Conservation (phyloP, 78 protist species). For the Speleostelium caveatum region DNA sequence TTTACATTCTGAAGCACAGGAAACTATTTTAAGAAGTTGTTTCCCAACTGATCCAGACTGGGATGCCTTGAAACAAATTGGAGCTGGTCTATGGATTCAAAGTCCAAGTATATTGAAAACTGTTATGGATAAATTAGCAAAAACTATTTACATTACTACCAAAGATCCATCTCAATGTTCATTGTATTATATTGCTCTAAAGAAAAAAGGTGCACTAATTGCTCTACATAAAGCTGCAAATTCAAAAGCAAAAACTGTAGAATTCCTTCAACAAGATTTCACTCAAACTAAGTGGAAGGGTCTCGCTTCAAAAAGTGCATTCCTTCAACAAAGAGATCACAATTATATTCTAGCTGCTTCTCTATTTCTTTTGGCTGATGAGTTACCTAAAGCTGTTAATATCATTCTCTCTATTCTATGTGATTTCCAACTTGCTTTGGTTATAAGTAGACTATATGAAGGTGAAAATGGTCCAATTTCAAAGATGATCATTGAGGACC, state of each 20-base stretch:
- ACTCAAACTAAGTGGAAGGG: conserved; percentile 53
- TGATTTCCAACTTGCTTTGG: conserved; percentile 73
- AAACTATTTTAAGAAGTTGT: conserved; percentile 37
- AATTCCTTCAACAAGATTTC: conserved; percentile 68
- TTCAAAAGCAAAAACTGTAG: conserved; percentile 36
- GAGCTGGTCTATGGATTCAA: conserved; percentile 79
- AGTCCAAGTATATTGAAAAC: conserved; percentile 28
- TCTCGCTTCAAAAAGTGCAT: conserved; percentile 69
- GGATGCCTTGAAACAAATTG: conserved; percentile 37
- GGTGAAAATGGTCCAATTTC: conserved; percentile 68
- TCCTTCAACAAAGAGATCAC: conserved; percentile 38
- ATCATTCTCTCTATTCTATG: conserved; percentile 31
- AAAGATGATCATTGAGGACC: conserved; percentile 53
- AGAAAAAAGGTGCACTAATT: conserved; percentile 59
- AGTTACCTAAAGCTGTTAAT: conserved; percentile 58
- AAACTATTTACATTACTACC: conserved; percentile 17
- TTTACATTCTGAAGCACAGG: conserved; percentile 59
- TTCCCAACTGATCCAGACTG: conserved; percentile 61
- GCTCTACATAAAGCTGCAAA: conserved; percentile 43
- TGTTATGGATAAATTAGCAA: conserved; percentile 55
- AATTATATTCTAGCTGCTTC: conserved; percentile 73
- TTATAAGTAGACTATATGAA: conserved; percentile 39
- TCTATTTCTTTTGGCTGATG: conserved; percentile 61
- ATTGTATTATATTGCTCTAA: conserved; percentile 53
- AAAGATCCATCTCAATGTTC: conserved; percentile 72